Evolutionary conservation across 306 rosid genomes (phyloP).

Genomic region (Acmispon strigosus): DNA sequence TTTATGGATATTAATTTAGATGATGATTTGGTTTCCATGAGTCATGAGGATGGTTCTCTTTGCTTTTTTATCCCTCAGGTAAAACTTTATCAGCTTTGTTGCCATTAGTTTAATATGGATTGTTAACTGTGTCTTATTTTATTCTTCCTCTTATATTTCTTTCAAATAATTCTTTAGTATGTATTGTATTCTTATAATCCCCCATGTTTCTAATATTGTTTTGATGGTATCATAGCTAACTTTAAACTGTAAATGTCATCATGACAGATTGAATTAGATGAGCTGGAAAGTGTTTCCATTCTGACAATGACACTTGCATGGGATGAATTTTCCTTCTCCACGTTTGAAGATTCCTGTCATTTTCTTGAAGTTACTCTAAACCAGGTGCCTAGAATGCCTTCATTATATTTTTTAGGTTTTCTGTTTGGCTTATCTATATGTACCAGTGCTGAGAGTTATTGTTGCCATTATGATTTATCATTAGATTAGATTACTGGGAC

Average conservation of each 20-base stretch:
- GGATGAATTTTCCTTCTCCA: constrained; percentile 55
- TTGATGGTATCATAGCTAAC: constrained; percentile 6
- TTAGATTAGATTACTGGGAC: neutral
- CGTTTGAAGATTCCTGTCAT: constrained; percentile 55
- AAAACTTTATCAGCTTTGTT: constrained; percentile 10
- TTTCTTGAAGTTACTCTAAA: constrained; percentile 52
- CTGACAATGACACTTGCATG: constrained; percentile 80
- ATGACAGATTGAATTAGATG: constrained; percentile 78
- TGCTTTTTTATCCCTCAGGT: constrained; percentile 86
- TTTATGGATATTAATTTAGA: constrained; percentile 45
- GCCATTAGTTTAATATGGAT: neutral
- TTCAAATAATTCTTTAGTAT: neutral
- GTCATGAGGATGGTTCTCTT: constrained; percentile 45
- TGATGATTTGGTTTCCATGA: constrained; percentile 29
- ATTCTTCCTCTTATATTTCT: neutral
- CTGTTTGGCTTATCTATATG: neutral
- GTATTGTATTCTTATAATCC: neutral
- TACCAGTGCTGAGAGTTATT: neutral
- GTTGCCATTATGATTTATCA: neutral
- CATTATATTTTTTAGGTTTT: constrained; percentile 3
- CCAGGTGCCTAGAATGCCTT: constrained; percentile 52
- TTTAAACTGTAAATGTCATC: constrained; percentile 12
- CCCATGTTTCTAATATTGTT: neutral
- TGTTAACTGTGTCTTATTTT: neutral
- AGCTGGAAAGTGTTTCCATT: constrained; percentile 62